Conservation (phyloP, 345 rosid genomes). For the Corchorus olitorius region DNA sequence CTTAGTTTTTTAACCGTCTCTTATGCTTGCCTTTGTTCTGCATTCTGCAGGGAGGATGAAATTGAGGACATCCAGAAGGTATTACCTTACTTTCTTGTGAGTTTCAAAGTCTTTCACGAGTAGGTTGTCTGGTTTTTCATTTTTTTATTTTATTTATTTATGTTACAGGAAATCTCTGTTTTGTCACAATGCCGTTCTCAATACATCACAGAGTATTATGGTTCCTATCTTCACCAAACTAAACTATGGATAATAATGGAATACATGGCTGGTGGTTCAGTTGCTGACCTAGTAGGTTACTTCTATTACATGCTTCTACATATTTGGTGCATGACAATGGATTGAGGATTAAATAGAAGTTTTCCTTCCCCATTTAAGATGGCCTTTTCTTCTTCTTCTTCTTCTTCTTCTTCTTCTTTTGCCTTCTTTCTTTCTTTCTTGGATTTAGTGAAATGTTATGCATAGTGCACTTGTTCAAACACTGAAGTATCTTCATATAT, state of each 20-base stretch:
- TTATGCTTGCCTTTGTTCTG: slow-evolving; percentile 29
- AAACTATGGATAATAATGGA: slow-evolving; percentile 99
- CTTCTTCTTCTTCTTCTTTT: no score
- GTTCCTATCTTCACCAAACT: slow-evolving; percentile 96
- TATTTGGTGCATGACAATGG: not conserved
- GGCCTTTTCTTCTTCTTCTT: not conserved
- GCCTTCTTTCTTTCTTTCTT: not conserved
- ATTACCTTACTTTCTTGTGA: slow-evolving; percentile 27
- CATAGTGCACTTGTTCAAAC: no score
- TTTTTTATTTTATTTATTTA: slow-evolving; percentile 27
- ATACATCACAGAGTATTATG: slow-evolving; percentile 94
- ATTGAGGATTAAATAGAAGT: not conserved
- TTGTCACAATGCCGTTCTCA: slow-evolving; percentile 94
- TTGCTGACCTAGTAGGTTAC: slow-evolving; percentile 96
- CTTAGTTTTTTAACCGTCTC: slow-evolving; percentile 8
- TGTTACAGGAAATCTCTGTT: slow-evolving; percentile 97
- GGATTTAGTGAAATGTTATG: not conserved
- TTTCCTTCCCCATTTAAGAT: not conserved
- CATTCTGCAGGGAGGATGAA: slow-evolving; percentile 86
- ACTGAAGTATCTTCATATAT: no score
- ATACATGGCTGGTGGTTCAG: slow-evolving; percentile 99
- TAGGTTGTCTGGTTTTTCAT: slow-evolving; percentile 30
- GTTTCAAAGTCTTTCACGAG: slow-evolving; percentile 3
- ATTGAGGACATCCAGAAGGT: slow-evolving; percentile 99
- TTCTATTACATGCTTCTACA: slow-evolving; percentile 26